A percentile compares a stretch with the other conserved stretches of the same genome.
Evolutionary conservation across 768 basidiomycete species (phyloP).

Genomic region (Agaricus subrufescens): DNA sequence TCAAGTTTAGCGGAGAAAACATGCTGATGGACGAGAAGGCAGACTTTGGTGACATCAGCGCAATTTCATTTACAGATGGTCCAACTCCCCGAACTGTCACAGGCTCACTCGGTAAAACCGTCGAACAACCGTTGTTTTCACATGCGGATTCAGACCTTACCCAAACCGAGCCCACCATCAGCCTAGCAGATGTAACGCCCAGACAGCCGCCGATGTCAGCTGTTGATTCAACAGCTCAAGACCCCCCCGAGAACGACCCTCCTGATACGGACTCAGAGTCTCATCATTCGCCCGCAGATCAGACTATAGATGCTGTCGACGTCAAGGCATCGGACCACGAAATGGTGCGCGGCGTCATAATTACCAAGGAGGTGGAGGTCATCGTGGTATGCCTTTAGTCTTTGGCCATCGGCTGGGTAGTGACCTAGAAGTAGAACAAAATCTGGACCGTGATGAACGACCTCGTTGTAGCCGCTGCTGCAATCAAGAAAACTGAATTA

Average conservation of each 20-base stretch:
- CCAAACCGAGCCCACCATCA: not conserved
- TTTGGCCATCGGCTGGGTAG: not conserved
- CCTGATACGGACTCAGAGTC: not conserved
- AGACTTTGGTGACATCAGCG: conserved; percentile 49
- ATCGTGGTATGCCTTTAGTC: conserved; percentile 45
- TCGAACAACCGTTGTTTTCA: not conserved
- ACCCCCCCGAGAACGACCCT: not conserved
- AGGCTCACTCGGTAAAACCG: not conserved
- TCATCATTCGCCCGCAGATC: not conserved
- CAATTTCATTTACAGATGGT: conserved; percentile 35
- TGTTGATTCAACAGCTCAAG: not conserved
- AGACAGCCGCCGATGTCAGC: not conserved
- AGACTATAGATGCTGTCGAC: too few relatives aligned
- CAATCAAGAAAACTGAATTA: conserved; percentile 22
- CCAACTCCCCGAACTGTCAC: not conserved
- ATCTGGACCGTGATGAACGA: conserved; percentile 69
- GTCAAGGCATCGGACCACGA: conserved; percentile 10
- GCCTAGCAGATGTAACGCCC: not conserved
- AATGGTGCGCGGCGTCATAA: conserved; percentile 26
- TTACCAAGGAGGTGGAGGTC: conserved; percentile 61
- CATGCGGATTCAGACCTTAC: not conserved
- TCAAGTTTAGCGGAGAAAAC: conserved; percentile 58
- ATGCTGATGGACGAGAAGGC: conserved; percentile 59
- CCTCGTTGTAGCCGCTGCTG: conserved; percentile 45
- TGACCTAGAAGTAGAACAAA: conserved; percentile 40